Base-by-base conservation (phyloP, 345 rosid genomes). In the Physaria fendleri region DNA sequence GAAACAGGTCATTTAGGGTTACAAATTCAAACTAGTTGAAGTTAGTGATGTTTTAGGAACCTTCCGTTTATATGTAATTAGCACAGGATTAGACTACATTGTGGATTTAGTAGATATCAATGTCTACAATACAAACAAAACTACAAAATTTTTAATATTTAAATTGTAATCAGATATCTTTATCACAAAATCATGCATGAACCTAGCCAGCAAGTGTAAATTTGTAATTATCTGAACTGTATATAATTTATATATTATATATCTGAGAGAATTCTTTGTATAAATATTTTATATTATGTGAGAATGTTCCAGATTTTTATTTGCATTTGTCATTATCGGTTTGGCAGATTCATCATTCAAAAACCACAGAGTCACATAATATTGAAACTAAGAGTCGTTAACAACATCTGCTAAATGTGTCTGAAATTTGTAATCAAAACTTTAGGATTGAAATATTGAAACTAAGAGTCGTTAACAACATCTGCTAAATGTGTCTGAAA, bases 1-100 rank as follows among this genome's bases (percentile, higher is more conserved):
- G 61, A 15, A 65, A 71, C 84, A 77, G 78, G 59, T 64, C 29
- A 49, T 57, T 40, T 17, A 29, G 42, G 42, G 52, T 28, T 43
- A 56, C 11, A 29, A 8, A 37, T 66, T 47, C 68, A 56, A 66
- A 24, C 62, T 38, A 47, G 68, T 53, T 53, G 53, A 42, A 51
- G 42, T 63, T 50, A n/a, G 41, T 24, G 29, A 51, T 63, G 11
- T 32, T 32, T 21, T 28, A 39, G 65, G 71, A 67, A 67, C 41
- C 59, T 67, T 67, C 65, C 52, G 10, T 30, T 22, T 59, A 10
- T 59, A 10, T 4, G 23, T 20, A 39, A 51, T 13, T 12, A 34
- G 21, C 44, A 28, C 15, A 18, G 21, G 42, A 50, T 41, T 39
- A 49, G 9, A 30, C 24, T 9, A 40, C 38, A 4, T 42, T 41